Base-by-base conservation (phyloP, 148 eudicot species). In the Spergularia bocconei region DNA sequence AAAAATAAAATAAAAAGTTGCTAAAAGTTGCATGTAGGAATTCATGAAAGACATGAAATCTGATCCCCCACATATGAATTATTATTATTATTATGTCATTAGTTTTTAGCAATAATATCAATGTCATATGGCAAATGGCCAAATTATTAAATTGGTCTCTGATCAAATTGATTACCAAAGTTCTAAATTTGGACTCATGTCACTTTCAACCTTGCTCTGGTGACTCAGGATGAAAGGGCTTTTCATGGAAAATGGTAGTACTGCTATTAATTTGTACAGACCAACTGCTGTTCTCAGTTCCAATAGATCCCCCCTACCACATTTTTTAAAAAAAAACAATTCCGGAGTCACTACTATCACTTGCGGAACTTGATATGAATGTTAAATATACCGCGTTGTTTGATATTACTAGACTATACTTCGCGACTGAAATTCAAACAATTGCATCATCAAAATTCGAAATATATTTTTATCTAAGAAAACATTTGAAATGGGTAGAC, bases 181-280 rank as follows among this genome's bases (percentile, higher is more conserved):
- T 79, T 75, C 66, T 70, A 62, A 53, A 4, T 62, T 56, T 75
- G 71, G 82, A 79, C 82, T 79, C 67, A 63, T 47, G 77, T 79
- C 82, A 74, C 67, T 70, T 54, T 79, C 81, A 73, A n/a, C 67
- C 51, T 66, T 73, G 52, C 73, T 79, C 71, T 63, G 38, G 70
- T 62, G 63, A 66, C 71, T 63, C 23, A 47, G 65, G 57, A 70
- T 57, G 23, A 64, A 44, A 75, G 17, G 38, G 50, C 54, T 75
- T 79, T 75, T 44, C 48, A 29, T 74, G 51, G 29, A 38, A 73
- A 47, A 15, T 69, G 12, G 72, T 69, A 51, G 57, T 68, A 44
- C 10, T 44, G 39, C 72, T 69, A 13, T 69, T 51, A 51, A 69
- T 69, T 69, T 69, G 38, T 67, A 67, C 70, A 67, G 16, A 67